Percentiles rank a stretch among this genome's conserved stretches.
Conservation (phyloP, 495 filamentous ascomycete species). For the Haplographium delicatum region DNA sequence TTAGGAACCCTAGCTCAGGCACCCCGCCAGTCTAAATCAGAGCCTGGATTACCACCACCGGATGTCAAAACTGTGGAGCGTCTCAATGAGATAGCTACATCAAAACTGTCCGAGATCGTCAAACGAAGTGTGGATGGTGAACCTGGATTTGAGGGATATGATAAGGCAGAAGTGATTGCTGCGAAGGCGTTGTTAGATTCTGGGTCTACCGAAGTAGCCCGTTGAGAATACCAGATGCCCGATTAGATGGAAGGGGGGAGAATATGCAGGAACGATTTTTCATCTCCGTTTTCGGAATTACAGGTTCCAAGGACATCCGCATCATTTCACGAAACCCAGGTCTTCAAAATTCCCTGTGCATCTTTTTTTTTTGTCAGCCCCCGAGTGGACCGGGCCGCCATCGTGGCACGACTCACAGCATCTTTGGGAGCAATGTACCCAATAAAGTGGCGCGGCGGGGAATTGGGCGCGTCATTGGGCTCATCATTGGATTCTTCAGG, state of each 20-base stretch:
- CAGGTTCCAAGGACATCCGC: too few species aligned
- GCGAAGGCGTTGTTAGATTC: conserved; percentile 66
- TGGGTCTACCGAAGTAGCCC: conserved; percentile 18
- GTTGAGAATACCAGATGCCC: not conserved
- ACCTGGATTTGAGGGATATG: conserved; percentile 66
- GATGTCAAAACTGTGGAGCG: conserved; percentile 51
- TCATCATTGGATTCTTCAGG: not conserved
- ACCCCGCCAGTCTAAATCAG: conserved; percentile 21
- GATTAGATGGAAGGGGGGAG: not conserved
- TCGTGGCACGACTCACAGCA: conserved; percentile 1
- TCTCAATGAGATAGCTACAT: conserved; percentile 67
- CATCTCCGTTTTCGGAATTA: conserved; percentile 1
- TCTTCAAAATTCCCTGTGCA: not conserved
- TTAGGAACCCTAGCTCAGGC: conserved; percentile 8
- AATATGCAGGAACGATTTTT: conserved; percentile 8
- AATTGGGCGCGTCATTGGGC: conserved; percentile 1
- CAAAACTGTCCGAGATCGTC: conserved; percentile 72
- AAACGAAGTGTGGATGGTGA: conserved; percentile 52
- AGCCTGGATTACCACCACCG: conserved; percentile 38
- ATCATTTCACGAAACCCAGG: not conserved
- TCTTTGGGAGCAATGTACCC: not conserved
- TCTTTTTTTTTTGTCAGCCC: not conserved
- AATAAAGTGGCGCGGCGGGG: not conserved
- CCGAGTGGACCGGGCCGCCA: not conserved
- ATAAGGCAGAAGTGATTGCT: conserved; percentile 68